These are phyloP conservation scores for Lineolata rhizophorae DNA, from an alignment of 495 filamentous ascomycete genomes.

Conservation along the genomic window DNA sequence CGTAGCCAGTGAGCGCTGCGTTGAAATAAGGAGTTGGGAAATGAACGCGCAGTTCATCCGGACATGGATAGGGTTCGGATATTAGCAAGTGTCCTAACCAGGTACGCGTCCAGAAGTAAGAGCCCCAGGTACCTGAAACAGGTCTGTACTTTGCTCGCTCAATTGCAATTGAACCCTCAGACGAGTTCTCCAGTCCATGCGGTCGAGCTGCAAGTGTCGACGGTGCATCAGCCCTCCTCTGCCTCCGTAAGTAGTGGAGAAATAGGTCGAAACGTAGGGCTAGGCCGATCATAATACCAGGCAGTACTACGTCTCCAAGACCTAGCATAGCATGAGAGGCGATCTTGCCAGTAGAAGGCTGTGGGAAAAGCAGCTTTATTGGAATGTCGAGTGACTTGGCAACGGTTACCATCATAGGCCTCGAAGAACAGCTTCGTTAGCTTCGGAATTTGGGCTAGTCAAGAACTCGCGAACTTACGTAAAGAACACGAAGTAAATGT, in stretches of 20 bases:
- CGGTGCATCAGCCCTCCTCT: slow-evolving; percentile 10
- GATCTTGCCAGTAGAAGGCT: slow-evolving; percentile 25
- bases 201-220: slow-evolving; percentile 5
- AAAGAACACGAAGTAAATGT: slow-evolving; percentile 94
- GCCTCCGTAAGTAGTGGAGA: slow-evolving; percentile 48
- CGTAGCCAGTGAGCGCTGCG: slow-evolving; percentile 56
- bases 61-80: neutral
- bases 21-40: slow-evolving; percentile 85
- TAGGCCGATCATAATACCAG: slow-evolving; percentile 74
- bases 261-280: slow-evolving; percentile 82
- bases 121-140: slow-evolving; percentile 55
- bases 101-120: slow-evolving; percentile 53
- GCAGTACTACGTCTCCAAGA: slow-evolving; percentile 83
- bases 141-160: slow-evolving; percentile 34
- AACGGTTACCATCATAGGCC: slow-evolving; percentile 84
- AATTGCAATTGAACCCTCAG: slow-evolving; percentile 1
- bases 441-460: neutral
- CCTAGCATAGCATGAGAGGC: slow-evolving; percentile 58
- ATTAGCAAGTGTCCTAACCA: slow-evolving; percentile 7
- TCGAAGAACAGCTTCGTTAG: slow-evolving; percentile 8
- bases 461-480: slow-evolving; percentile 29
- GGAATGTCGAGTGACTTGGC: slow-evolving; percentile 78
- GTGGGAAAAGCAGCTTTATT: slow-evolving; percentile 77
- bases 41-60: neutral
- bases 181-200: neutral